These are phyloP conservation scores for Phytophthora macrochlamydospora DNA, from an alignment of 352 stramenopile genomes.

Conservation along the genomic window DNA sequence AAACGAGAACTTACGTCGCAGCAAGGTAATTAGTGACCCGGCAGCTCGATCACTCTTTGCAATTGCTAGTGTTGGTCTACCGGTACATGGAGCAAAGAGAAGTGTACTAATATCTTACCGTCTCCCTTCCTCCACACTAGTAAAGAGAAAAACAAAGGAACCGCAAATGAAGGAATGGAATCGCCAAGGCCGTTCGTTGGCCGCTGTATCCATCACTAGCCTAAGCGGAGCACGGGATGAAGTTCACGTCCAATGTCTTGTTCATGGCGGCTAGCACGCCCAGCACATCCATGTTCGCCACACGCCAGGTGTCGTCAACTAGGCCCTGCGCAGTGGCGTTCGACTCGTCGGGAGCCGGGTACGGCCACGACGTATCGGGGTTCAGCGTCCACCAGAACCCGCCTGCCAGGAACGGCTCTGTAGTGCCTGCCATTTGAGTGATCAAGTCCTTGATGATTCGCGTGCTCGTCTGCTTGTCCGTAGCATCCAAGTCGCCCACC, in stretches of 20 bases:
- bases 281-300: slow-evolving; percentile 73
- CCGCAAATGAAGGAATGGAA: slow-evolving; percentile 38
- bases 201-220: slow-evolving; percentile 15
- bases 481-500: slow-evolving; percentile 58
- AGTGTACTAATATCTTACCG: slow-evolving; percentile 38
- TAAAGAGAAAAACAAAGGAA: slow-evolving; percentile 32
- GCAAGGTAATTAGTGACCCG: slow-evolving; percentile 22
- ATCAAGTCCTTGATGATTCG: slow-evolving; percentile 73
- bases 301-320: slow-evolving; percentile 76
- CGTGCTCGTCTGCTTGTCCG: slow-evolving; percentile 68
- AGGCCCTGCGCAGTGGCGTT: slow-evolving; percentile 63
- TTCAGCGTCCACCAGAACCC: slow-evolving; percentile 87
- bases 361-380: slow-evolving; percentile 77
- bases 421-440: slow-evolving; percentile 57
- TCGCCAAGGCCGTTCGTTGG: slow-evolving; percentile 14
- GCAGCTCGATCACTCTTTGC: background rate
- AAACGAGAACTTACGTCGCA: background rate
- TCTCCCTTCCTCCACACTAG: slow-evolving; percentile 18
- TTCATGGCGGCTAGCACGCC: slow-evolving; percentile 67
- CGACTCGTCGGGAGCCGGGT: slow-evolving; percentile 67
- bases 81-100: slow-evolving; percentile 15
- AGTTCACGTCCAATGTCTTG: slow-evolving; percentile 65
- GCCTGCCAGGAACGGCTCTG: slow-evolving; percentile 57
- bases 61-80: background rate
- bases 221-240: slow-evolving; percentile 65